Evolutionary conservation across 306 rosid species (phyloP).

Genomic region (Biancaea sappan): DNA sequence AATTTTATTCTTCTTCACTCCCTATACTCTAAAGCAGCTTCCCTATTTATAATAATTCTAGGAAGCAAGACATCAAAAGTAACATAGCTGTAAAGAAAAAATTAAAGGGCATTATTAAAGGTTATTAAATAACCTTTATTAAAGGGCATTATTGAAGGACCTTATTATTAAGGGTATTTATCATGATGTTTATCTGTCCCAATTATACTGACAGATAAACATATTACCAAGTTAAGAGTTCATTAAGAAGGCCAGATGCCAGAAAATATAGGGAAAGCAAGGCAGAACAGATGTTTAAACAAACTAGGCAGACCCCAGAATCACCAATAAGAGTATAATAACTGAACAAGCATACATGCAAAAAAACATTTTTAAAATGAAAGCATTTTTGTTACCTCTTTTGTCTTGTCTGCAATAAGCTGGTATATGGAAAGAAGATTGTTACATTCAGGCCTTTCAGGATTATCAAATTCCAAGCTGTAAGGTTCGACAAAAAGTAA

Average conservation of each 20-base stretch:
- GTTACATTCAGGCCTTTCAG: slow-evolving; percentile 94
- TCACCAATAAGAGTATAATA: slow-evolving; percentile 14
- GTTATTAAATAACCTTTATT: too few species aligned
- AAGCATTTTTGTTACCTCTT: slow-evolving; percentile 64
- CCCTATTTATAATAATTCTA: too few species aligned
- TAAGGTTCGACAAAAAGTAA: slow-evolving; percentile 39
- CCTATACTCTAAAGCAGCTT: too few species aligned
- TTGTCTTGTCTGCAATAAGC: slow-evolving; percentile 74
- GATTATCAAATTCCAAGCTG: slow-evolving; percentile 89
- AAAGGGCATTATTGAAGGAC: too few species aligned
- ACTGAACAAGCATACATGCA: slow-evolving; percentile 1
- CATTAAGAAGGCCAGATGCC: background rate
- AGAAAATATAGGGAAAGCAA: slow-evolving; percentile 2
- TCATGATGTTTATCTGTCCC: too few species aligned
- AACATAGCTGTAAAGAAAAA: too few species aligned
- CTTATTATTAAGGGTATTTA: too few species aligned
- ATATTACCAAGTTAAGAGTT: background rate
- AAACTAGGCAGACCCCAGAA: slow-evolving; percentile 22
- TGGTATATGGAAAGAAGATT: slow-evolving; percentile 94
- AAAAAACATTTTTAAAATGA: background rate
- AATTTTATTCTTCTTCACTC: too few species aligned
- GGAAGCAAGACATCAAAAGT: too few species aligned
- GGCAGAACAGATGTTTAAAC: slow-evolving; percentile 16
- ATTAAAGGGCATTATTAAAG: too few species aligned
- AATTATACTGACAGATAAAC: background rate